These are phyloP conservation scores for Lentinula boryana DNA, from an alignment of 768 basidiomycete species.

Conservation along the genomic window DNA sequence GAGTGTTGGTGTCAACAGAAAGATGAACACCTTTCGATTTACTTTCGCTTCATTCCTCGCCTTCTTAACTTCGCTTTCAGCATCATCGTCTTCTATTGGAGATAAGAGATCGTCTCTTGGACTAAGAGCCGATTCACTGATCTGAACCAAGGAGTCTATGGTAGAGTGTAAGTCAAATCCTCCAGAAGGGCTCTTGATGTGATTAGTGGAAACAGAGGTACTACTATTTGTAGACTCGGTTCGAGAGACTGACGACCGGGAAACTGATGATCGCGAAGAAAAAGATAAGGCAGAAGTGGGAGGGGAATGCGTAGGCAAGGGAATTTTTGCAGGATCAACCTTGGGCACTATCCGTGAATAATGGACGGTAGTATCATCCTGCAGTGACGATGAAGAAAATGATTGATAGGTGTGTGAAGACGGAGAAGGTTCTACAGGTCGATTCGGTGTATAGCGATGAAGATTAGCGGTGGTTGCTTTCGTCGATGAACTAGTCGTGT, in stretches of 20 bases:
- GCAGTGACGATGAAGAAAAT: slow-evolving; percentile 25
- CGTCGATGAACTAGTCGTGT: slow-evolving; percentile 20
- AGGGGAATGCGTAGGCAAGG: slow-evolving; percentile 66
- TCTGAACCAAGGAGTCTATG: slow-evolving; percentile 36
- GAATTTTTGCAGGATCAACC: slow-evolving; percentile 51
- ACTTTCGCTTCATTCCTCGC: slow-evolving; percentile 73
- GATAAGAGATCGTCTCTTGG: slow-evolving; percentile 19
- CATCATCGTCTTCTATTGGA: slow-evolving; percentile 26
- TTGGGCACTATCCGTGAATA: slow-evolving; percentile 23
- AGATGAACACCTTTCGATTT: slow-evolving; percentile 64
- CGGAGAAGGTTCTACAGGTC: slow-evolving; percentile 23
- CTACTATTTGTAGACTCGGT: slow-evolving; percentile 32
- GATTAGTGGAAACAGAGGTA: slow-evolving; percentile 14
- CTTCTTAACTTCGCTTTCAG: slow-evolving; percentile 38
- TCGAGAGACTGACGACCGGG: slow-evolving; percentile 42
- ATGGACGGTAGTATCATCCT: slow-evolving; percentile 19
- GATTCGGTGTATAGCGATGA: slow-evolving; percentile 40
- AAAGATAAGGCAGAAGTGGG: slow-evolving; percentile 66
- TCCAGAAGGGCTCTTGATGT: background rate
- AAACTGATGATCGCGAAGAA: slow-evolving; percentile 71
- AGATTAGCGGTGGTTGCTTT: slow-evolving; percentile 47
- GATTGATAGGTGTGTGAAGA: slow-evolving; percentile 13
- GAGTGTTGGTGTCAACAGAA: background rate
- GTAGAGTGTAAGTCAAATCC: slow-evolving; percentile 24
- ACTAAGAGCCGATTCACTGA: slow-evolving; percentile 21